phyloP scores from a whole-genome alignment of 2,329 filamentous ascomycete species.

The Phialophora verrucosa region DNA sequence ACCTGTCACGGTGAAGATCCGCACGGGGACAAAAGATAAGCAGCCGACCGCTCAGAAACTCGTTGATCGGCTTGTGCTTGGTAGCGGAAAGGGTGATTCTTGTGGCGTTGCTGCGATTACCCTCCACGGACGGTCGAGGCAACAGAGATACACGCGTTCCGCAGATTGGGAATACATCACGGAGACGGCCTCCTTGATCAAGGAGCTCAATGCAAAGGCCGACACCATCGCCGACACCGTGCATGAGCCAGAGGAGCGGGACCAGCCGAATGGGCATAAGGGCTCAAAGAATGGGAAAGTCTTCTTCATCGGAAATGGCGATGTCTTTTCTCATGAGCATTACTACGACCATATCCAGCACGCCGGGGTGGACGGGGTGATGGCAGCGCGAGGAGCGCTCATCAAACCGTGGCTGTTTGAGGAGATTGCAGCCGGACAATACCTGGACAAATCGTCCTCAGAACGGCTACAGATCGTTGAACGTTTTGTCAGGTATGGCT shows the following conservation, averaged over 20 bases:
- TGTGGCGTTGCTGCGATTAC: constrained; percentile 94
- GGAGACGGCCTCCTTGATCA: constrained; percentile 84
- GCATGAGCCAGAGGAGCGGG: constrained; percentile 75
- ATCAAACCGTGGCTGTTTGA: constrained; percentile 99
- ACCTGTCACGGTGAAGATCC: constrained; percentile 92
- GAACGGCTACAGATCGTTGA: constrained; percentile 87
- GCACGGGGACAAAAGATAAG: constrained; percentile 83
- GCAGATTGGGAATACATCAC: constrained; percentile 97
- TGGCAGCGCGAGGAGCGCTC: constrained; percentile 94
- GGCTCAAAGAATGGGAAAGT: constrained; percentile 60
- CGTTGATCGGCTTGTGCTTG: constrained; percentile 81
- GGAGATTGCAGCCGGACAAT: constrained; percentile 89
- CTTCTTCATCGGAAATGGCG: constrained; percentile 95
- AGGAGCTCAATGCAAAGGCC: constrained; percentile 73
- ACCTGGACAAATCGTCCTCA: constrained; percentile 89
- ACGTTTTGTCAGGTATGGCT: constrained; percentile 85
- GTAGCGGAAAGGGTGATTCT: constrained; percentile 62
- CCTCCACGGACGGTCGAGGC: constrained; percentile 87
- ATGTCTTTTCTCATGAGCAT: constrained; percentile 91
- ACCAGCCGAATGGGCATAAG: constrained; percentile 63
- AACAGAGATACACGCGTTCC: constrained; percentile 88
- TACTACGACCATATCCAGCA: constrained; percentile 80
- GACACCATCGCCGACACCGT: constrained; percentile 75
- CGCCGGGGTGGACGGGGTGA: constrained; percentile 85
- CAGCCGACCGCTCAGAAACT: constrained; percentile 80